These are phyloP conservation scores for Tetrahymena thermophila DNA, from an alignment of 73 alveolate genomes.

Conservation along the genomic window DNA sequence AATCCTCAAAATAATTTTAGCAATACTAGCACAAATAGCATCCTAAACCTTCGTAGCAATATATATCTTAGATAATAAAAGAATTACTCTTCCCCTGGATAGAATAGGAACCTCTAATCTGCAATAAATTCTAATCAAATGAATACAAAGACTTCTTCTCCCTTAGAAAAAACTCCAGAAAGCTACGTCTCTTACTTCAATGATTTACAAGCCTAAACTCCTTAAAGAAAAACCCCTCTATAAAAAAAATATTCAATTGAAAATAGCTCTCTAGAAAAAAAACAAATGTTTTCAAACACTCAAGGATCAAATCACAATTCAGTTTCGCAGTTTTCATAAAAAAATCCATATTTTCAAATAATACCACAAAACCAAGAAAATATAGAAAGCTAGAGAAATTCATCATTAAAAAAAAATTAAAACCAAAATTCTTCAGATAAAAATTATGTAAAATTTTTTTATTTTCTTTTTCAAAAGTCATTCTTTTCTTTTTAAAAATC, in stretches of 20 bases:
- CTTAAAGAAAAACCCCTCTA: neutral
- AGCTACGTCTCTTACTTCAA: neutral
- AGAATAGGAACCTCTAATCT: neutral
- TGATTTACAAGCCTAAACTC: neutral
- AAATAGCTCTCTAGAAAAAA: neutral
- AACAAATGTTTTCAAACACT: neutral
- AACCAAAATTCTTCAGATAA: neutral
- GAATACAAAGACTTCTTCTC: neutral
- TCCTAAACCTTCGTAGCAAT: neutral
- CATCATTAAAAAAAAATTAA: neutral
- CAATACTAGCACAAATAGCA: neutral
- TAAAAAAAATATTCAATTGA: neutral
- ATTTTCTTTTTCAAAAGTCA: neutral
- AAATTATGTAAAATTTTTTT: neutral
- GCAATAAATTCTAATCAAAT: neutral
- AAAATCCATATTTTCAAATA: neutral
- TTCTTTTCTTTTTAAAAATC: too few relatives aligned
- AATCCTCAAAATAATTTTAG: neutral
- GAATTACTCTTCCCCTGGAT: neutral
- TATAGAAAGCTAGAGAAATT: neutral
- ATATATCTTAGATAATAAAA: neutral
- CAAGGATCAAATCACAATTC: neutral
- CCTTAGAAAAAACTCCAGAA: neutral
- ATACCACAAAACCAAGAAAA: neutral
- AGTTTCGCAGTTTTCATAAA: neutral